A percentile compares a stretch with the other conserved stretches of the same genome.
Evolutionary conservation across 2,329 filamentous ascomycete species (phyloP).

Genomic region (Ophiostoma sp.): DNA sequence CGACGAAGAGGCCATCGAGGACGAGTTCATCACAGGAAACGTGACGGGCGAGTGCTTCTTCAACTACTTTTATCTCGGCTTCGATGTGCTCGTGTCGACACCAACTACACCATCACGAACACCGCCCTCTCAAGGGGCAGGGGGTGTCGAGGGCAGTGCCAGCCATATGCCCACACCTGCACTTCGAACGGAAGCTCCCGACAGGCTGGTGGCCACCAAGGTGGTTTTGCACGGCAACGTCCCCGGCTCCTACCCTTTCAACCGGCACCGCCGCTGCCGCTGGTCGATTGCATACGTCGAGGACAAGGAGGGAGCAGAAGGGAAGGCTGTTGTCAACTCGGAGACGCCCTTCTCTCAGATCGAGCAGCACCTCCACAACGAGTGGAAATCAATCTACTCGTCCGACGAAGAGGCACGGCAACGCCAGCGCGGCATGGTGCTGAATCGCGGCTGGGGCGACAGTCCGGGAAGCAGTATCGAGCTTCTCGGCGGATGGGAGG

Average conservation of each 20-base stretch:
- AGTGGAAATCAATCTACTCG: conserved; percentile 63
- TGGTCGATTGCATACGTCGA: conserved; percentile 67
- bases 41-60: conserved; percentile 77
- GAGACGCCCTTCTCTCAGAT: conserved; percentile 74
- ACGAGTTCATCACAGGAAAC: conserved; percentile 45
- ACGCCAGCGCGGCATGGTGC: conserved; percentile 69
- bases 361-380: conserved; percentile 59
- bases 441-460: conserved; percentile 87
- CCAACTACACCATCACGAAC: conserved; percentile 59
- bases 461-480: conserved; percentile 87
- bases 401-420: conserved; percentile 47
- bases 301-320: conserved; percentile 23
- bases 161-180: conserved; percentile 30
- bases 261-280: conserved; percentile 80
- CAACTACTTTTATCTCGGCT: conserved; percentile 94
- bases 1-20: conserved; percentile 52
- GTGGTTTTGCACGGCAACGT: conserved; percentile 92
- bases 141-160: conserved; percentile 26
- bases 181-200: conserved; percentile 43
- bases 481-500: conserved; percentile 79
- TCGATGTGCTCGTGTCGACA: conserved; percentile 85
- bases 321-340: conserved; percentile 52
- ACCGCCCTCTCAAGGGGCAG: conserved; percentile 46
- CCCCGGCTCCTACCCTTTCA: conserved; percentile 93
- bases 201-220: conserved; percentile 79